Conservation (phyloP, 192 early-diverging fungal species). For the Coemansia sp. region DNA sequence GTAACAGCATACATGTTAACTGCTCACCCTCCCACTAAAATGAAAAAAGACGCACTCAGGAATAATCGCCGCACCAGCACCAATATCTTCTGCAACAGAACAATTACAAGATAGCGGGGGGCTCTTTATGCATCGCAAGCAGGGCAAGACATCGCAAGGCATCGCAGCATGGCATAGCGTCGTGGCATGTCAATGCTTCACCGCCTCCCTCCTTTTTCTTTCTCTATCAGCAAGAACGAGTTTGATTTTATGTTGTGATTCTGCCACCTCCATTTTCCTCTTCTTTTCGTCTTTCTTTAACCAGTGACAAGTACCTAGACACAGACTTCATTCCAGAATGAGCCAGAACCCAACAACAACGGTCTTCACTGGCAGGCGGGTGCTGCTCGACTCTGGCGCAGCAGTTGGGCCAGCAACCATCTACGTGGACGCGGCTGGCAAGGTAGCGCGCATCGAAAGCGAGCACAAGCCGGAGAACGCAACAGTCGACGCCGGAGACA, state of each 20-base stretch:
- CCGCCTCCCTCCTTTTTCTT: no score
- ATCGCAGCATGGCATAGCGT: no score
- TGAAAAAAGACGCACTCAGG: no score
- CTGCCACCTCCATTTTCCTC: neutral
- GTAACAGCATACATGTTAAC: no score
- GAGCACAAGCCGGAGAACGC: constrained; percentile 49
- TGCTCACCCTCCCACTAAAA: no score
- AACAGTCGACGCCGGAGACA: constrained; percentile 57
- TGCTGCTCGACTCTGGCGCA: constrained; percentile 49
- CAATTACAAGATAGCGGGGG: no score
- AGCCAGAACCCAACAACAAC: constrained; percentile 19
- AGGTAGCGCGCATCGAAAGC: constrained; percentile 55
- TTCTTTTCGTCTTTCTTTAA: neutral
- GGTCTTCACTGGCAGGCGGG: constrained; percentile 48
- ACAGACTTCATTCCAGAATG: constrained; percentile 14
- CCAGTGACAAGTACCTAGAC: neutral
- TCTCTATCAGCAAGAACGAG: neutral
- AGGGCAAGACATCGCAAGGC: no score
- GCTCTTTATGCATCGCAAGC: no score
- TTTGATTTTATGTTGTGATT: constrained; percentile 2
- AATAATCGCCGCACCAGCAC: constrained; percentile 11
- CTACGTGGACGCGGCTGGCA: constrained; percentile 58
- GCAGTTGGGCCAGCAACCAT: constrained; percentile 59
- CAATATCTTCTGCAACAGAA: no score
- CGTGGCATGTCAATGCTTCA: no score